These are phyloP conservation scores for Pythium dissotocum DNA, from an alignment of 352 stramenopile genomes.

Conservation along the genomic window DNA sequence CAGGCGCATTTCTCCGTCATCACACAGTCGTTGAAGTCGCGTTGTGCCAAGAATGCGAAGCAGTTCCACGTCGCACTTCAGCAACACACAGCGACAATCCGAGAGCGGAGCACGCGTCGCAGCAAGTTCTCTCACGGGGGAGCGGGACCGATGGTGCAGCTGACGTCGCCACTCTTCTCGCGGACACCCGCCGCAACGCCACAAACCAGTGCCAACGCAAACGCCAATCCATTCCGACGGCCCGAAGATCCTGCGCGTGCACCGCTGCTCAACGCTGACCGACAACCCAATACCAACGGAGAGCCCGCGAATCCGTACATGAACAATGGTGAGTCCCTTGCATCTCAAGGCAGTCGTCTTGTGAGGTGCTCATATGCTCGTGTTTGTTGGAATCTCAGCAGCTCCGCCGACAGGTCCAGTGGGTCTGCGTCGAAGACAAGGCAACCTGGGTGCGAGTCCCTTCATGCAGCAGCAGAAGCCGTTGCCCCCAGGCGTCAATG, in stretches of 20 bases:
- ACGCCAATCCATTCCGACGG: constrained; percentile 13
- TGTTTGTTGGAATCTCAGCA: neutral
- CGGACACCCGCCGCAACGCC: constrained; percentile 34
- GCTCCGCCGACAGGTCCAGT: constrained; percentile 17
- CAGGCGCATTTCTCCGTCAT: constrained; percentile 82
- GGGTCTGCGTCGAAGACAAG: constrained; percentile 58
- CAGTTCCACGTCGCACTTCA: constrained; percentile 62
- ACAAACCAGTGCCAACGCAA: neutral
- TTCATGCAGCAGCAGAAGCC: constrained; percentile 77
- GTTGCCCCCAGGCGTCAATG: constrained; percentile 21
- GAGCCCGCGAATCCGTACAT: constrained; percentile 5
- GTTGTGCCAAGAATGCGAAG: constrained; percentile 81
- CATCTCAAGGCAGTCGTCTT: neutral
- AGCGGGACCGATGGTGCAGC: constrained; percentile 73
- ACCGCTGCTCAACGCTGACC: constrained; percentile 24
- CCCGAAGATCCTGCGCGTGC: constrained; percentile 14
- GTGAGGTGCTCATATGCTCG: neutral
- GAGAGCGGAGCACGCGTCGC: constrained; percentile 69
- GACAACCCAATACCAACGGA: constrained; percentile 17
- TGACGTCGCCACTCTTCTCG: constrained; percentile 76
- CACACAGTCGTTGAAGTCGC: constrained; percentile 76
- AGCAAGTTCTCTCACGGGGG: constrained; percentile 83
- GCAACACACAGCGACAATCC: constrained; percentile 51
- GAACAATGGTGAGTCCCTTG: constrained; percentile 8
- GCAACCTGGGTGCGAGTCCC: constrained; percentile 59